These are phyloP conservation scores for Leucoagaricus sp. DNA, from an alignment of 1,284 basidiomycete genomes.

Conservation along the genomic window DNA sequence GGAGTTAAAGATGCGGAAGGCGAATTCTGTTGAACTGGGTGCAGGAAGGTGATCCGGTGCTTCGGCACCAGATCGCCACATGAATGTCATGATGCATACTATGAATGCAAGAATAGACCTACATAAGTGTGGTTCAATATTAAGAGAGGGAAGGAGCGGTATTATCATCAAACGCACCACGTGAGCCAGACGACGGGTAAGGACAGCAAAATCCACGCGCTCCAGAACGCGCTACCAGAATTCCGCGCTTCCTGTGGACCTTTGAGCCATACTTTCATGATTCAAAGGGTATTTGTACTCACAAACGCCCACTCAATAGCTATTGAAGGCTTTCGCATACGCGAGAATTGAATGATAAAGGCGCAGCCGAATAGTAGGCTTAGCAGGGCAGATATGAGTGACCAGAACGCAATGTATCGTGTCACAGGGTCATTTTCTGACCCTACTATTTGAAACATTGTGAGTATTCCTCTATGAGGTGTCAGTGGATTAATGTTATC, in stretches of 20 bases:
- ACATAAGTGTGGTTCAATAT: not conserved
- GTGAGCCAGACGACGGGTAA: conserved; percentile 40
- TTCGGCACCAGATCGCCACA: conserved; percentile 52
- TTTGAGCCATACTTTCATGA: not conserved
- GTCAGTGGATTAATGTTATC: not conserved
- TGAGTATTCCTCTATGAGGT: conserved; percentile 56
- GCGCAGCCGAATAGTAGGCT: conserved; percentile 70
- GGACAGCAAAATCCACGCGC: conserved; percentile 69
- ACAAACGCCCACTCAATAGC: conserved; percentile 73
- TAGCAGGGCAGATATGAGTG: conserved; percentile 64
- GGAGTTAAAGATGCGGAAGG: conserved; percentile 27
- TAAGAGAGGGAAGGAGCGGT: not conserved
- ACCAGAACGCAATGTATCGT: conserved; percentile 60
- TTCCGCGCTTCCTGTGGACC: conserved; percentile 51
- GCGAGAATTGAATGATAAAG: conserved; percentile 71
- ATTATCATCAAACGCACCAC: conserved; percentile 38
- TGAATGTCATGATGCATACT: conserved; percentile 61
- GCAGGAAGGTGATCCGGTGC: conserved; percentile 29
- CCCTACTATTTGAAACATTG: conserved; percentile 60
- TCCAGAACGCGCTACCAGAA: conserved; percentile 46
- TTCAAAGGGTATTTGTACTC: conserved; percentile 12
- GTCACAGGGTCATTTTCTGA: conserved; percentile 58
- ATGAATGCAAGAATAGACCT: conserved; percentile 71
- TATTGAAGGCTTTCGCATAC: conserved; percentile 69
- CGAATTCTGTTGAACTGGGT: conserved; percentile 38